Base-by-base conservation (phyloP, 2,329 filamentous ascomycete species). In the Didymella sp. region DNA sequence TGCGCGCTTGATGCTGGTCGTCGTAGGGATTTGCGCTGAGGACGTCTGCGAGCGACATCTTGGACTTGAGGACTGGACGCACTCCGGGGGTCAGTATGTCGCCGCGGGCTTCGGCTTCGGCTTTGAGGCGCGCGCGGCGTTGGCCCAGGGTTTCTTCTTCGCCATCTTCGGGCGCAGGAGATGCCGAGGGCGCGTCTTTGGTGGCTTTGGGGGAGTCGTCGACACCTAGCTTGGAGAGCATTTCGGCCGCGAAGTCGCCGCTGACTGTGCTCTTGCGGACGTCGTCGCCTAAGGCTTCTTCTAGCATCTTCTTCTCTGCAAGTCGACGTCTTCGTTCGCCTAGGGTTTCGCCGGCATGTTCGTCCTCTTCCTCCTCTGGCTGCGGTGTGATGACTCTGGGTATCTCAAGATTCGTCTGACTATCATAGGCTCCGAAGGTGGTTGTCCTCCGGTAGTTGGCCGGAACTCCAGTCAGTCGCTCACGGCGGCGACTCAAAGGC, bases 141-240 rank as follows among this genome's bases (percentile, higher is more conserved):
- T 94, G 89, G 9, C 90, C 91, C 0, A 95, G 80, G 0, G 91
- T 94, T 71, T 95, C 91, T 65, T 92, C 89, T 62, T 88, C 89
- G 17, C 68, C 72, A 4, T 68, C 65, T 27, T 43, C 51, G 13
- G 45, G 48, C 6, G 51, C 51, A 3, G 65, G 59, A 5, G 35
- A 38, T 17, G 35, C 35, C 17, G 35, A 22, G 19, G 35, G 35
- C 11, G 35, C 35, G 17, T 22, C 35, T 22, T 38, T 38, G 17
- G 35, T 13, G 21, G 3, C 38, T 41, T 24, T 24, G 38, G 38
- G 38, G 6, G 22, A 51, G 9, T 72, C 62, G 42, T 68, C 64
- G 7, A 64, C 66, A 9, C 73, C 75, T 15, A 77, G 66, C 38
- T 74, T 73, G 61, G 80, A 82, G 44, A 93, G 82, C 27, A 93